These are phyloP conservation scores for Alternaria atra DNA, from an alignment of 2,329 filamentous ascomycete species.

Conservation along the genomic window DNA sequence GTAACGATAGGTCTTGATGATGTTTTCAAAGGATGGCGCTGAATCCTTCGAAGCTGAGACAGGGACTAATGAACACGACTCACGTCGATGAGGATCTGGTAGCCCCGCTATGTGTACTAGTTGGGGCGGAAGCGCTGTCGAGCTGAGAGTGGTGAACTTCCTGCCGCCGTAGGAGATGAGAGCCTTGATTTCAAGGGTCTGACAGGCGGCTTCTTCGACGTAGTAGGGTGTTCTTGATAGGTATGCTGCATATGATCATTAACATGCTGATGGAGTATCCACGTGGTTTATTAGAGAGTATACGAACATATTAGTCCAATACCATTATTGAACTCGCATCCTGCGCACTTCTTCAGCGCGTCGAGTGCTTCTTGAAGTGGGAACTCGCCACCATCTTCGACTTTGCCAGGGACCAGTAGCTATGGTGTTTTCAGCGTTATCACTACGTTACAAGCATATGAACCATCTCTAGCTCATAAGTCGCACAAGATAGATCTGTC, in stretches of 20 bases:
- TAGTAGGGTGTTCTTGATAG: constrained; percentile 44
- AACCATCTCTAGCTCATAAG: not conserved
- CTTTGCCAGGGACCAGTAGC: constrained; percentile 52
- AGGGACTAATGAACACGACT: constrained; percentile 32
- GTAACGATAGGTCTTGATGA: constrained; percentile 39
- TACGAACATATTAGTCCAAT: constrained; percentile 45
- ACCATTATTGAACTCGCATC: constrained; percentile 37
- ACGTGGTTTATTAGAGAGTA: not conserved
- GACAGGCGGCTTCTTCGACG: constrained; percentile 38
- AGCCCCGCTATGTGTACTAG: constrained; percentile 40
- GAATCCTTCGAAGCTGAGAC: constrained; percentile 9
- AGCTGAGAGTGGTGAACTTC: constrained; percentile 37
- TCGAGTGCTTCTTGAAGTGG: constrained; percentile 40
- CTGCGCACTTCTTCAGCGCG: constrained; percentile 30
- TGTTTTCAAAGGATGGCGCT: constrained; percentile 13
- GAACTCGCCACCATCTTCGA: constrained; percentile 45
- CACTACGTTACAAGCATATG: constrained; percentile 51
- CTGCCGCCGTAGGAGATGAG: constrained; percentile 45
- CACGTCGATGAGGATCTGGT: constrained; percentile 27
- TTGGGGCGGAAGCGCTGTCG: constrained; percentile 35
- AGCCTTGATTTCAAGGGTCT: constrained; percentile 40
- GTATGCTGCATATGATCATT: constrained; percentile 35
- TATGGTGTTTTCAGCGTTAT: constrained; percentile 42
- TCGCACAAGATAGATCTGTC: too few relatives aligned
- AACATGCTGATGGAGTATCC: not conserved